These are phyloP conservation scores for Pichia norvegensis DNA, from an alignment of 1,139 yeast species.

Conservation along the genomic window DNA sequence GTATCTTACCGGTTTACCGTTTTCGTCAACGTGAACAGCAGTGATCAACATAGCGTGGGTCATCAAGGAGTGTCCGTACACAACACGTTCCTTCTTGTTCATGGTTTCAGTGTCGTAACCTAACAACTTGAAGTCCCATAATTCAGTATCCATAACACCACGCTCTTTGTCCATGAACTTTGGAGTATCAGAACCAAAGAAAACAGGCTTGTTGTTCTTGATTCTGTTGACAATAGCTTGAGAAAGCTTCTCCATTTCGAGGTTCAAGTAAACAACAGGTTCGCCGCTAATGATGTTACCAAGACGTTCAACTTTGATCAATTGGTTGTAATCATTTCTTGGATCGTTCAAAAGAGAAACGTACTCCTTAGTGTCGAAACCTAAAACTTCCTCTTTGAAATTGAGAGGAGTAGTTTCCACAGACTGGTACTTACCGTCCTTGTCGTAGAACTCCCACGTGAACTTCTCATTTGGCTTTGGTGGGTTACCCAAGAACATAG, in stretches of 20 bases:
- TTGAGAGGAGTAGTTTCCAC: conserved; percentile 53
- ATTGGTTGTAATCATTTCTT: conserved; percentile 54
- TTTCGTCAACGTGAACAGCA: conserved; percentile 50
- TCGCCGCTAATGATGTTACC: conserved; percentile 66
- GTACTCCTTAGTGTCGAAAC: conserved; percentile 43
- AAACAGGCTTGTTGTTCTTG: conserved; percentile 65
- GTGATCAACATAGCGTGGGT: conserved; percentile 84
- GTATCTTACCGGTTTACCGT: conserved; percentile 63
- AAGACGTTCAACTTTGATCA: conserved; percentile 63
- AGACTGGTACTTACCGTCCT: conserved; percentile 53
- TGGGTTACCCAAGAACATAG: conserved; percentile 67
- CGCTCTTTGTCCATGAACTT: conserved; percentile 48
- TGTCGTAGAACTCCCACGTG: conserved; percentile 68
- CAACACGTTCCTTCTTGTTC: conserved; percentile 51
- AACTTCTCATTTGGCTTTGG: conserved; percentile 63
- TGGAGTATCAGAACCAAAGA: conserved; percentile 85
- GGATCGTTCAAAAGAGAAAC: conserved; percentile 77
- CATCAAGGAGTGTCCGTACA: conserved; percentile 57
- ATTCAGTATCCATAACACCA: conserved; percentile 64
- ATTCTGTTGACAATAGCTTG: conserved; percentile 57
- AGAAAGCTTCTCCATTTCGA: conserved; percentile 51
- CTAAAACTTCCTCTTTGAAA: conserved; percentile 50
- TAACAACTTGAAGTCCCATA: conserved; percentile 59
- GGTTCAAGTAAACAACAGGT: conserved; percentile 61
- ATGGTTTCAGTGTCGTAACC: conserved; percentile 49